Percentiles rank a stretch among this genome's conserved stretches.
phyloP scores from a whole-genome alignment of 768 basidiomycete species.

The Mycena metata region DNA sequence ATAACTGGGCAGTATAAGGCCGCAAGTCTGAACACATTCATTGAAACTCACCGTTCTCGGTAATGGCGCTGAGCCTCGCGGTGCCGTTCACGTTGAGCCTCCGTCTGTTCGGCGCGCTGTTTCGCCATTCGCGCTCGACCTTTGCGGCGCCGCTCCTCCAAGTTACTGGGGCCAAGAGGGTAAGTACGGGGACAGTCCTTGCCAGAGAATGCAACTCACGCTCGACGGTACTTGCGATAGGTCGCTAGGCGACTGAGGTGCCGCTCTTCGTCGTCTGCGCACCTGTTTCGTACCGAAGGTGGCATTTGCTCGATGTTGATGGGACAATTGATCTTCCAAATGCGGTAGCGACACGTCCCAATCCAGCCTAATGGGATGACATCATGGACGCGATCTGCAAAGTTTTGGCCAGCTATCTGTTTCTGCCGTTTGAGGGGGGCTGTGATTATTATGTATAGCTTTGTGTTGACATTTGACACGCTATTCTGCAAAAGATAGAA shows the following conservation, averaged over 20 bases:
- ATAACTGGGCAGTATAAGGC: not conserved
- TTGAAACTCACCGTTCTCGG: slow-evolving; percentile 2
- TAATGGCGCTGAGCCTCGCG: slow-evolving; percentile 8
- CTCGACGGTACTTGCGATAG: not conserved
- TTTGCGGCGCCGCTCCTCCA: not conserved
- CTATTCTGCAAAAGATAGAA: no score
- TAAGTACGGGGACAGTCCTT: not conserved
- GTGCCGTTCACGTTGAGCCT: not conserved
- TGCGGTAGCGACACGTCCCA: no score
- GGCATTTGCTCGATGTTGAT: not conserved
- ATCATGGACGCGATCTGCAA: no score
- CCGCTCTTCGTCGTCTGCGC: not conserved
- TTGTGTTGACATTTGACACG: no score
- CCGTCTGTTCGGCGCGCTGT: not conserved
- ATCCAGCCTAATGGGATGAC: no score
- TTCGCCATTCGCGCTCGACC: slow-evolving; percentile 7
- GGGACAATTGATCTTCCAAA: not conserved
- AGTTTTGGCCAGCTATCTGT: no score
- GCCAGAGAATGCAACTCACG: not conserved
- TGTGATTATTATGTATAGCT: no score
- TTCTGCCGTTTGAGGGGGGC: no score
- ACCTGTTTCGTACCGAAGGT: not conserved
- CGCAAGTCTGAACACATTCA: no score
- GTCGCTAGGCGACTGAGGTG: not conserved
- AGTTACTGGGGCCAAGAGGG: not conserved